Evolutionary conservation across 1,284 basidiomycete genomes (phyloP), one percentile per base, ranked within the genome.

Genomic region (Boletus albobrunnescens): DNA sequence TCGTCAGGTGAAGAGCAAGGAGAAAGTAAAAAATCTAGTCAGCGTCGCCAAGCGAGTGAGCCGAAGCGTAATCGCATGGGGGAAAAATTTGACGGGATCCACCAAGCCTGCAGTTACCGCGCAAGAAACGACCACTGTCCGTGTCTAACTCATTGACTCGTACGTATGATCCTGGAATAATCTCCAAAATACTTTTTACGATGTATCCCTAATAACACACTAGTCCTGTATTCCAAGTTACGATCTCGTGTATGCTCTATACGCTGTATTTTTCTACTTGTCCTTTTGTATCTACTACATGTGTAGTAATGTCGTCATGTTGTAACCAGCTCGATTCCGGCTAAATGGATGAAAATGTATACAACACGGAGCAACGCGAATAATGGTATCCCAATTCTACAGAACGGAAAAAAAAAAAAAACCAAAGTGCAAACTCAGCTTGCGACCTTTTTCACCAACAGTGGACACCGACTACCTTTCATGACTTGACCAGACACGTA

Each of bases 381-480:
- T 12, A 35, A 4, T n/a, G 11, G 37, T 36, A 26, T 27, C 13
- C 35, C n/a, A 33, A 33, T 27, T 12, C 36, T 13, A 38, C 23
- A 36, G 30, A 46, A 50, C 28, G 36, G 19, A 50, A 16, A 6
- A 9, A 27, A 27, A 8, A 16, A 17, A 16, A 4, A 22, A 22
- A 22, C 22, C 22, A 35, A 1, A 20, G 32, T 6, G 6, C 11
- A 16, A 19, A n/a, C 12, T 31, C 52, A 60, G 27, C 33, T 45
- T 42, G 16, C 47, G 26, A 64, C 36, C 41, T 36, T 60, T 13
- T 60, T 70, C 28, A 87, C 76, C 17, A 76, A 55, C 40, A 87
- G 56, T 5, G 87, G 87, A 46, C 82, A 81, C 58, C 82, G 82
- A 46, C 82, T 85, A 4, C 87, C 87, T 47, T 81, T 74, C 49